Evolutionary conservation across 2,329 filamentous ascomycete genomes (phyloP).

Genomic region (Plectosphaerella sp.): DNA sequence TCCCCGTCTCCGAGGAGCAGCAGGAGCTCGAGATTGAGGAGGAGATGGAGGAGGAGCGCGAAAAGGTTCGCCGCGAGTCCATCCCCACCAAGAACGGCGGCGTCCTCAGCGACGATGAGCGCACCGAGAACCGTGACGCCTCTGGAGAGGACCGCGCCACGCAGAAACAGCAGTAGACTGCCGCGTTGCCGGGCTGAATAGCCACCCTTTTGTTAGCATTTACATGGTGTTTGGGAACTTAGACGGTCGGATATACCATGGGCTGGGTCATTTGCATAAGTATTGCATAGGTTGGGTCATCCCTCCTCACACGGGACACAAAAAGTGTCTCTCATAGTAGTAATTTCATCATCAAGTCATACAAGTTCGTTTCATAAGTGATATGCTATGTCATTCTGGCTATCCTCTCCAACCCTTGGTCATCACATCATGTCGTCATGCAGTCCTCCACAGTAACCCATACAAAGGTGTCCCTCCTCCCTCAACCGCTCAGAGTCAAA

Average conservation of each 20-base stretch:
- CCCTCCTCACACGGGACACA: too few species aligned
- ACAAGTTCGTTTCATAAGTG: too few species aligned
- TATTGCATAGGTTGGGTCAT: too few species aligned
- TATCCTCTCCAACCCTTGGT: too few species aligned
- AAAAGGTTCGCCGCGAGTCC: not conserved
- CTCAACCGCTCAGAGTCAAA: not conserved
- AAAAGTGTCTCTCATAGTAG: too few species aligned
- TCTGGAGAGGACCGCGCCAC: conserved; percentile 1
- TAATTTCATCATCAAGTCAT: too few species aligned
- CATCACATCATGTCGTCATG: too few species aligned
- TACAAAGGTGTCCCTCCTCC: not conserved
- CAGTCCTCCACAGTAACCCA: too few species aligned
- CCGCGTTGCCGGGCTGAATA: not conserved
- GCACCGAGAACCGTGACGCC: conserved; percentile 5
- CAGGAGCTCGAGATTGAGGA: conserved; percentile 8
- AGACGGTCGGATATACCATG: conserved; percentile 14
- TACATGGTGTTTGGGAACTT: not conserved
- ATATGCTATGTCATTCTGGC: not conserved
- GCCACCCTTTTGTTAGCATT: not conserved
- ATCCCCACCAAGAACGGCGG: conserved; percentile 1
- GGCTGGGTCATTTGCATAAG: too few species aligned
- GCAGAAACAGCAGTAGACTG: not conserved
- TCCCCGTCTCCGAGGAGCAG: not conserved
- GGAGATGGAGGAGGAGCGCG: conserved; percentile 8
- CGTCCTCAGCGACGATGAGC: conserved; percentile 10